Conservation (phyloP, 805 yeast species). For the Cyberlindnera euphorbiae region DNA sequence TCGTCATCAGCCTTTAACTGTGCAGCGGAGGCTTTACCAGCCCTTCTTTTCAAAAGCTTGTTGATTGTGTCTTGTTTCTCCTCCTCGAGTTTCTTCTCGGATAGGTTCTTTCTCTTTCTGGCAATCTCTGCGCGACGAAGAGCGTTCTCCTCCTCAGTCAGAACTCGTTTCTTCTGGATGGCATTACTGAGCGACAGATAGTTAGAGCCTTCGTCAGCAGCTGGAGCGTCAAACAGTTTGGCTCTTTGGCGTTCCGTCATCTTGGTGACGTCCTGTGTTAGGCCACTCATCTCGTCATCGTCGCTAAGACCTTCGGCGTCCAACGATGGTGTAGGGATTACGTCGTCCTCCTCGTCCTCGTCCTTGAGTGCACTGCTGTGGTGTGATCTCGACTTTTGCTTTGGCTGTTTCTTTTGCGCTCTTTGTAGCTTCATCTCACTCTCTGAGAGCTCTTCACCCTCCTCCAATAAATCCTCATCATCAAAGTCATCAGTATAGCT, state of each 20-base stretch:
- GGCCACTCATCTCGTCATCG: constrained; percentile 13
- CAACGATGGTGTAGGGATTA: constrained; percentile 23
- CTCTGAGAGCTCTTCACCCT: constrained; percentile 8
- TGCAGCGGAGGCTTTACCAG: constrained; percentile 44
- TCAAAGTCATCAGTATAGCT: constrained; percentile 10
- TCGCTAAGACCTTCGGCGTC: constrained; percentile 22
- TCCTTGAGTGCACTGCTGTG: no score
- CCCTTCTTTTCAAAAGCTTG: constrained; percentile 78
- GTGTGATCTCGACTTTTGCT: background rate
- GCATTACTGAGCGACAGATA: constrained; percentile 20
- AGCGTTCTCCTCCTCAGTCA: constrained; percentile 82
- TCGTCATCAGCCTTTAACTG: constrained; percentile 20
- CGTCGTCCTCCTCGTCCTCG: constrained; percentile 25
- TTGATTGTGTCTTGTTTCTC: constrained; percentile 91
- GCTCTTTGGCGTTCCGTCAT: constrained; percentile 29
- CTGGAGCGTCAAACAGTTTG: constrained; percentile 6
- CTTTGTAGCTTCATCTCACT: constrained; percentile 1
- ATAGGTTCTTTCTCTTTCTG: constrained; percentile 79
- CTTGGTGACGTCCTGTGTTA: constrained; percentile 20
- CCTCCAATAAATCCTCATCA: constrained; percentile 8
- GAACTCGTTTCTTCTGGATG: constrained; percentile 41
- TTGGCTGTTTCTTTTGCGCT: background rate
- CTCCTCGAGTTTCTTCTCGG: constrained; percentile 79
- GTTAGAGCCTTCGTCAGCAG: background rate
- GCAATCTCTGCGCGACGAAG: constrained; percentile 83